Conservation (phyloP, 805 yeast species). For the Saccharomyces mikatae region DNA sequence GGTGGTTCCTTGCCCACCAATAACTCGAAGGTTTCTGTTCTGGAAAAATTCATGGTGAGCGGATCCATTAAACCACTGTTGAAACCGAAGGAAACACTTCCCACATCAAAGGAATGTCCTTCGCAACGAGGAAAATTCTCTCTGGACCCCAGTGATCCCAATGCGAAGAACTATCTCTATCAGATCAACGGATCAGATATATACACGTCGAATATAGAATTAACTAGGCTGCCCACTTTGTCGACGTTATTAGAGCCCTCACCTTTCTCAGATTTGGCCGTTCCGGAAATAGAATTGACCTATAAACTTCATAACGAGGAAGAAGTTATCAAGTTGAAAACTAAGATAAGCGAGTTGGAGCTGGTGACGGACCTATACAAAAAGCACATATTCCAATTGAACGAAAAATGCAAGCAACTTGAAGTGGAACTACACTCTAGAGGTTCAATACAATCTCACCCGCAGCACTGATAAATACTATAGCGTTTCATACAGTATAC, state of each 20-base stretch:
- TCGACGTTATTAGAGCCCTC: background rate
- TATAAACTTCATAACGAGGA: constrained; percentile 18
- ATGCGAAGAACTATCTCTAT: background rate
- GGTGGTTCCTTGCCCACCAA: background rate
- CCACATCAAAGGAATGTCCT: background rate
- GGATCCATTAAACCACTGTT: background rate
- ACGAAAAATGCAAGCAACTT: constrained; percentile 29
- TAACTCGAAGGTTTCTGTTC: background rate
- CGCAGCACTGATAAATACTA: background rate
- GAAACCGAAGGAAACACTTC: background rate
- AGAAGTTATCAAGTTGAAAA: constrained; percentile 43
- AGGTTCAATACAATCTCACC: background rate
- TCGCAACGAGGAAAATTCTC: background rate
- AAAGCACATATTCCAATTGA: constrained; percentile 73
- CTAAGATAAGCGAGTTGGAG: constrained; percentile 81
- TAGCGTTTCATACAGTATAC: background rate
- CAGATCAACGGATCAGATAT: background rate
- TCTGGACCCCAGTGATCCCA: background rate
- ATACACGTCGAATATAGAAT: background rate
- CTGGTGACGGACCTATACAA: constrained; percentile 82
- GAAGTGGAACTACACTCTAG: constrained; percentile 6
- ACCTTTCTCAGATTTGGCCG: background rate
- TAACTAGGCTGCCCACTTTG: background rate
- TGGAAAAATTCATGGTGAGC: background rate
- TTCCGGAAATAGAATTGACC: constrained; percentile 1